Evolutionary conservation across 2,329 filamentous ascomycete species (phyloP).

Genomic region (Ophiobolus disseminans): DNA sequence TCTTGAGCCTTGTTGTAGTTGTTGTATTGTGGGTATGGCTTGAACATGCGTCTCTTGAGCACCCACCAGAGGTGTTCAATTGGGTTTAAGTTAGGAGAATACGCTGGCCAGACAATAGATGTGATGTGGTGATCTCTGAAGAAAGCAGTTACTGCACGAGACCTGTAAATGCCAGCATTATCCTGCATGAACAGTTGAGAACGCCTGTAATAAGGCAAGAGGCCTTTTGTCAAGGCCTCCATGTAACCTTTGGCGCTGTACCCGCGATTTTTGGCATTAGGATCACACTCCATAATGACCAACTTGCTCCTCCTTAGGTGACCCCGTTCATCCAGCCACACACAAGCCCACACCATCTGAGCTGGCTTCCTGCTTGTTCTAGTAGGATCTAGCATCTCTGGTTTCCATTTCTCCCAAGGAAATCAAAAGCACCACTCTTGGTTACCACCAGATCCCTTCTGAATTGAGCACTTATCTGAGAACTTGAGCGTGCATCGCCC

Average conservation of each 20-base stretch:
- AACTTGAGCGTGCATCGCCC: constrained; percentile 4
- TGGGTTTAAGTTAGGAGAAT: too few relatives aligned
- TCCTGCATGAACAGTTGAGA: constrained; percentile 6
- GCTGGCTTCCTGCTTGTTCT: constrained; percentile 4
- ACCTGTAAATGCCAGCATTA: not conserved
- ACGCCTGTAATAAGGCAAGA: constrained; percentile 6
- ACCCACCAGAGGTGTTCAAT: not conserved
- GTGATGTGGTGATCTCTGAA: too few relatives aligned
- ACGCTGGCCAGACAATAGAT: too few relatives aligned
- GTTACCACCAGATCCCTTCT: too few relatives aligned
- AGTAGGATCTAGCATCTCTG: constrained; percentile 17
- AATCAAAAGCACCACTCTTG: constrained; percentile 18
- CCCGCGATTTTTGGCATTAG: constrained; percentile 3
- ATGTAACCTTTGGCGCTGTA: constrained; percentile 18
- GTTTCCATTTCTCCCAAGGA: constrained; percentile 21
- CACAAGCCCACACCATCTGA: constrained; percentile 25
- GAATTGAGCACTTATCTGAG: too few relatives aligned
- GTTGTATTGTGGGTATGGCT: not conserved
- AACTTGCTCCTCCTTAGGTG: constrained; percentile 3
- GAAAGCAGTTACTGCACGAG: too few relatives aligned
- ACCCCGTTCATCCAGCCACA: constrained; percentile 15
- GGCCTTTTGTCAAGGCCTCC: constrained; percentile 12
- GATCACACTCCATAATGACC: too few relatives aligned
- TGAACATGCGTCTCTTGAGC: not conserved
- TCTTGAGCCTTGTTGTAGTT: not conserved